Evolutionary conservation across 208 protist species (phyloP).

Genomic region (Kentomonas sorsogonicus): DNA sequence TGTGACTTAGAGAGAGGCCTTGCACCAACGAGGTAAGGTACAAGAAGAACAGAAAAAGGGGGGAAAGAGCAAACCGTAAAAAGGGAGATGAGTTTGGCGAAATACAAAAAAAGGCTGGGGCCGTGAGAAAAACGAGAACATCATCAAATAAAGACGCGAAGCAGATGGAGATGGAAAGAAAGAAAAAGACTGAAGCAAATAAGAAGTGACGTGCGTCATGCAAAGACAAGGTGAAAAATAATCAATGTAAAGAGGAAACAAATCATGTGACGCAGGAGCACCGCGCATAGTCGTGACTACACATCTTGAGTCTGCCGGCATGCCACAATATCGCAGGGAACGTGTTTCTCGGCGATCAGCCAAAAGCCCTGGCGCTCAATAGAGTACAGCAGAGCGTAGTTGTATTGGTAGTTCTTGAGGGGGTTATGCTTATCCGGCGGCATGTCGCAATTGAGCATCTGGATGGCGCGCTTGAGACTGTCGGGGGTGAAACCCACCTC

Average conservation of each 20-base stretch:
- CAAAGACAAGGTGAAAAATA: conserved; percentile 3
- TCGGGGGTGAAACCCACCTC: conserved; percentile 65
- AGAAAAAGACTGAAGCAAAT: conserved; percentile 8
- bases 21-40: too few relatives aligned
- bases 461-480: conserved; percentile 68
- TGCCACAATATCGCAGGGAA: conserved; percentile 87
- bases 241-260: conserved; percentile 1
- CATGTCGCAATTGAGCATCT: conserved; percentile 57
- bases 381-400: conserved; percentile 84
- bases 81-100: too few relatives aligned
- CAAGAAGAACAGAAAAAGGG: conserved; percentile 5
- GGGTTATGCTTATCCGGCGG: conserved; percentile 68
- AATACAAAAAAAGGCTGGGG: too few relatives aligned
- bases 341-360: conserved; percentile 81
- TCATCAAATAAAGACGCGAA: too few relatives aligned
- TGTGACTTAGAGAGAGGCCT: too few relatives aligned
- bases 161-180: too few relatives aligned
- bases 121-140: too few relatives aligned
- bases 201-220: background rate
- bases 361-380: conserved; percentile 82
- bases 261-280: background rate
- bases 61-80: background rate
- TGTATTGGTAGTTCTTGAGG: conserved; percentile 70
- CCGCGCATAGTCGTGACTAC: background rate
- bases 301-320: conserved; percentile 37